A percentile compares a stretch with the other conserved stretches of the same genome.
Conservation (phyloP, 78 protist genomes). For the Corallochytrium limacisporum region DNA sequence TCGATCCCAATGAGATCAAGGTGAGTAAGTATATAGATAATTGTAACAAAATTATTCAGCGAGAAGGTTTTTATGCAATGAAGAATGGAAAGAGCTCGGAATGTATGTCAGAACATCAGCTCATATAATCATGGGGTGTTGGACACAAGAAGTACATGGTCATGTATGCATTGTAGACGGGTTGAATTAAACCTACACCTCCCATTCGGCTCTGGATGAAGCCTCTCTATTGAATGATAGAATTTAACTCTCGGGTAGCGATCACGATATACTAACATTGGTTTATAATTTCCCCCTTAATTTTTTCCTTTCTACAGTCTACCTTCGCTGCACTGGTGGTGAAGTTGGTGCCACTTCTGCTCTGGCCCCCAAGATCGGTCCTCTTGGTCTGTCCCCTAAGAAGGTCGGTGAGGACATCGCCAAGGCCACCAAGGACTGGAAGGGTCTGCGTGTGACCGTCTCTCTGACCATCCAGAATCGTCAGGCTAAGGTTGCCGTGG, state of each 20-base stretch:
- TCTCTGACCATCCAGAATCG: conserved; percentile 89
- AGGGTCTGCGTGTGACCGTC: conserved; percentile 84
- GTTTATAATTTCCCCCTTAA: no score
- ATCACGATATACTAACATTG: no score
- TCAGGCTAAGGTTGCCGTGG: conserved; percentile 75
- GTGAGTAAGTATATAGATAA: neutral
- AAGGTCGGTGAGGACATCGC: conserved; percentile 96
- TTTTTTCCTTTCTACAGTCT: conserved; percentile 25
- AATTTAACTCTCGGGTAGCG: no score
- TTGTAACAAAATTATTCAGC: no score
- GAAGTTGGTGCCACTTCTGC: conserved; percentile 83
- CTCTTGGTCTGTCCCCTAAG: conserved; percentile 95
- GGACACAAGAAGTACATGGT: neutral
- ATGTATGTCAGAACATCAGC: neutral
- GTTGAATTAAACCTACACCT: neutral
- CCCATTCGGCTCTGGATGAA: no score
- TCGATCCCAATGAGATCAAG: conserved; percentile 45
- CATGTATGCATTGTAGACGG: neutral
- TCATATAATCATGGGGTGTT: neutral
- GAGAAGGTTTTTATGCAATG: neutral
- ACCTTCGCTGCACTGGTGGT: conserved; percentile 89
- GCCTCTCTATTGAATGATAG: no score
- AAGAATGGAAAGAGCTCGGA: neutral
- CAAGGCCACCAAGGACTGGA: conserved; percentile 85
- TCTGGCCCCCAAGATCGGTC: conserved; percentile 96